These are phyloP conservation scores for Phialophora expanda DNA, from an alignment of 2,329 filamentous ascomycete genomes.

Conservation along the genomic window DNA sequence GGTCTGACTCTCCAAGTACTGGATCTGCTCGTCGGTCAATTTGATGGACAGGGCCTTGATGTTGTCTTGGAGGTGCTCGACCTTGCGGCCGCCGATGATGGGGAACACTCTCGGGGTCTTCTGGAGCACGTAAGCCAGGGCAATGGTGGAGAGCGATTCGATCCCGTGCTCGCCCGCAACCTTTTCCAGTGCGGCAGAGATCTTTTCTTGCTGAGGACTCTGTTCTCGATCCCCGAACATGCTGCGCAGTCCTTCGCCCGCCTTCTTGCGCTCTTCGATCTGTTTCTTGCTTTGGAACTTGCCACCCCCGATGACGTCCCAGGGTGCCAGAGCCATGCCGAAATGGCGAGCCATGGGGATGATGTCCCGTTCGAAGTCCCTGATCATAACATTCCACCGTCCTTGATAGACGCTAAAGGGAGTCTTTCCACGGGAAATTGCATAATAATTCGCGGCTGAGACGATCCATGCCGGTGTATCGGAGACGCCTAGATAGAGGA, in stretches of 20 bases:
- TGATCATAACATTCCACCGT: conserved; percentile 47
- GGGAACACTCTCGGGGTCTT: conserved; percentile 76
- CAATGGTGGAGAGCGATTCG: conserved; percentile 64
- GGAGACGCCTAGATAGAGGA: conserved; percentile 54
- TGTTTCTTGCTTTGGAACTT: conserved; percentile 58
- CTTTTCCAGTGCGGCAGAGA: conserved; percentile 38
- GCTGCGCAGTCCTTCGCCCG: conserved; percentile 40
- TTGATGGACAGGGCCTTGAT: conserved; percentile 66
- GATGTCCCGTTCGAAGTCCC: conserved; percentile 52
- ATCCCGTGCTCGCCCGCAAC: conserved; percentile 55
- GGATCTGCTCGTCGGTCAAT: conserved; percentile 59
- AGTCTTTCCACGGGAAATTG: conserved; percentile 50
- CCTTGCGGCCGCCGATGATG: conserved; percentile 71
- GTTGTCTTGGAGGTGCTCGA: conserved; percentile 72
- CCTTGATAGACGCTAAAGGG: conserved; percentile 49
- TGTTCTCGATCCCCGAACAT: conserved; percentile 51
- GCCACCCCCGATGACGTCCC: conserved; percentile 63
- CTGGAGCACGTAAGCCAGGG: conserved; percentile 74
- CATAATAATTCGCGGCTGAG: conserved; percentile 49
- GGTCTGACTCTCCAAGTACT: conserved; percentile 59
- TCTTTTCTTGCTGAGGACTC: conserved; percentile 31
- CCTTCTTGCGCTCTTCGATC: conserved; percentile 49
- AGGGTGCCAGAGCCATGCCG: conserved; percentile 60
- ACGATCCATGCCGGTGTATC: conserved; percentile 52
- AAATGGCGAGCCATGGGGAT: conserved; percentile 49